Percentiles rank a stretch among this genome's conserved stretches.
phyloP scores from a whole-genome alignment of 495 filamentous ascomycete genomes.

The Aspergillus conjunctus region DNA sequence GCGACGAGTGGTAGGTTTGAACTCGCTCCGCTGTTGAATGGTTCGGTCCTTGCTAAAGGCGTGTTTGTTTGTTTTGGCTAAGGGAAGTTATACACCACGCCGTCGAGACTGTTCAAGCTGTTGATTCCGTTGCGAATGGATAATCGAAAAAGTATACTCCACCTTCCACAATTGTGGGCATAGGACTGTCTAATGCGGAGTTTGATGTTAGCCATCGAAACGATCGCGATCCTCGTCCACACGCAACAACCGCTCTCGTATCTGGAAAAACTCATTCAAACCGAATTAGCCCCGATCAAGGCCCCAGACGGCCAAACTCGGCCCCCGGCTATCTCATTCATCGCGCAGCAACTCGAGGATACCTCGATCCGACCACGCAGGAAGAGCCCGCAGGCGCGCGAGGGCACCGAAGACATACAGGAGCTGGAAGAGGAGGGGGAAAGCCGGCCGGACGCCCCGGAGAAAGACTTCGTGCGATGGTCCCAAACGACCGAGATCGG shows the following conservation, averaged over 20 bases:
- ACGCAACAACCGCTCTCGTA: slow-evolving; percentile 93
- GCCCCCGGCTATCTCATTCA: slow-evolving; percentile 75
- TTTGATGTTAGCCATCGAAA: slow-evolving; percentile 62
- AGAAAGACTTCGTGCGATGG: slow-evolving; percentile 78
- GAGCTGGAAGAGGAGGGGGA: slow-evolving; percentile 37
- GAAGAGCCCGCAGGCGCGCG: neutral
- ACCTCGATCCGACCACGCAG: slow-evolving; percentile 53
- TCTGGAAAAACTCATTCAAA: slow-evolving; percentile 86
- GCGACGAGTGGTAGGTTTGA: slow-evolving; percentile 63
- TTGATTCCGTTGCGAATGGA: slow-evolving; percentile 74
- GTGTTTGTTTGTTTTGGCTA: slow-evolving; percentile 1
- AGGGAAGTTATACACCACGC: slow-evolving; percentile 84
- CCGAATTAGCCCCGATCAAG: slow-evolving; percentile 76
- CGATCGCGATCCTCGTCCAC: slow-evolving; percentile 85
- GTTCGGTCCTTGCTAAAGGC: neutral
- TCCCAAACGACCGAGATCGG: slow-evolving; percentile 86
- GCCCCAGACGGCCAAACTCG: slow-evolving; percentile 60
- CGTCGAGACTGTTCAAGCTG: slow-evolving; percentile 85
- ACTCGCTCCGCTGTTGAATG: neutral
- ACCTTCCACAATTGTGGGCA: slow-evolving; percentile 7
- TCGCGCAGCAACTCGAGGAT: slow-evolving; percentile 71
- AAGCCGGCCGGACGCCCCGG: slow-evolving; percentile 44
- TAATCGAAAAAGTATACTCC: slow-evolving; percentile 51
- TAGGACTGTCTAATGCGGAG: neutral
- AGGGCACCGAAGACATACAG: slow-evolving; percentile 34